Conservation (phyloP, 2,329 filamentous ascomycete species). For the Diaporthe sp. region DNA sequence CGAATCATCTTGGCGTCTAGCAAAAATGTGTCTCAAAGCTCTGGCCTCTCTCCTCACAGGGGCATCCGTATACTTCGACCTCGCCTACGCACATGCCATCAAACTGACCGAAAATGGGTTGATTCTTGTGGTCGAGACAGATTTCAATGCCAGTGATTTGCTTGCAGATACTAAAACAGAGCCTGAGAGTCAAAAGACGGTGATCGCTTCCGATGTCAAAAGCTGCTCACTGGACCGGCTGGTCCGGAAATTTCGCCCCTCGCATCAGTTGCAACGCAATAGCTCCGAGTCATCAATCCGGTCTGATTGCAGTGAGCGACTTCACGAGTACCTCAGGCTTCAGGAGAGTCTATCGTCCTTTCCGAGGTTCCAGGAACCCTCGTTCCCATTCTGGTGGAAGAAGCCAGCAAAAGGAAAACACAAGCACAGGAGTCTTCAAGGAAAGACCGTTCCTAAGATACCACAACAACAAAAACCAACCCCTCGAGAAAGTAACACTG, state of each 20-base stretch:
- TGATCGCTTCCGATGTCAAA: not conserved
- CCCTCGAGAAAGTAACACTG: not conserved
- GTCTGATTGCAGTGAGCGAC: constrained; percentile 6
- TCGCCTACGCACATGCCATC: not conserved
- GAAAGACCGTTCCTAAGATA: not conserved
- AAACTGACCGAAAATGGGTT: not conserved
- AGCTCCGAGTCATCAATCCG: not conserved
- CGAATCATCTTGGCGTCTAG: not conserved
- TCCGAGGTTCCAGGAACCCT: not conserved
- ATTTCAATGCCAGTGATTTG: not conserved
- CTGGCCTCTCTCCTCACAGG: not conserved
- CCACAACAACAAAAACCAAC: not conserved
- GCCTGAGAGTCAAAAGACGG: not conserved
- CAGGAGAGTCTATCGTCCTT: constrained; percentile 13
- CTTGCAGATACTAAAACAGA: not conserved
- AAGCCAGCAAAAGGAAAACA: not conserved
- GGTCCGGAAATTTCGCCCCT: not conserved
- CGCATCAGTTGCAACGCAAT: not conserved
- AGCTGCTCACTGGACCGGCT: not conserved
- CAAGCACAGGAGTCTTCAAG: constrained; percentile 10
- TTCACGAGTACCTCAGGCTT: not conserved
- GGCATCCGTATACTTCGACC: not conserved
- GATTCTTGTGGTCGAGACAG: not conserved
- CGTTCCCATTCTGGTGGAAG: not conserved
- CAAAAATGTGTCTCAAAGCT: constrained; percentile 7